Conservation (phyloP, 2,329 filamentous ascomycete species). For the Colletotrichum australisinense region DNA sequence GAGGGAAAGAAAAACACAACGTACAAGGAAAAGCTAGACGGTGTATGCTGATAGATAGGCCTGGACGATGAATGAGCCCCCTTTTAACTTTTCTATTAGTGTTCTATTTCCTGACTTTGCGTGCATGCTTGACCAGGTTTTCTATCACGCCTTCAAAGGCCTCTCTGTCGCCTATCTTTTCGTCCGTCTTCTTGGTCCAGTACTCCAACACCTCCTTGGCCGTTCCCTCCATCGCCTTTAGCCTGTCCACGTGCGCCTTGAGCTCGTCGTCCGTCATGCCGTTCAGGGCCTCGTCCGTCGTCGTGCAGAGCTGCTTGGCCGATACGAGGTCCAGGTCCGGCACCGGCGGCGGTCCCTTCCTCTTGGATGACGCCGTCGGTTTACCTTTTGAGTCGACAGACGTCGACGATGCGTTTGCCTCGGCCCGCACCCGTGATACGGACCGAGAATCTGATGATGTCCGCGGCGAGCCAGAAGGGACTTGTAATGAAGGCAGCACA, state of each 20-base stretch:
- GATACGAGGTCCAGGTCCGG: constrained; percentile 84
- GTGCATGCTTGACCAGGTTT: constrained; percentile 91
- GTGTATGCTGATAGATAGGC: constrained; percentile 35
- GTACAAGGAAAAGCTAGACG: constrained; percentile 18
- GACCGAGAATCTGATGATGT: constrained; percentile 66
- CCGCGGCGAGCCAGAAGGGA: constrained; percentile 62
- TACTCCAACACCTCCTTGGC: constrained; percentile 86
- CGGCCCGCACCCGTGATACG: constrained; percentile 56
- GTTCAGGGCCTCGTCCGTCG: constrained; percentile 83
- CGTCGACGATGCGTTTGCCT: constrained; percentile 65
- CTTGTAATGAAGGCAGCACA: constrained; percentile 82
- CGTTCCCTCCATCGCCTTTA: constrained; percentile 76
- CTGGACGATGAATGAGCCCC: constrained; percentile 27
- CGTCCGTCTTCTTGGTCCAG: constrained; percentile 88
- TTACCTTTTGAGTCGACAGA: constrained; percentile 71
- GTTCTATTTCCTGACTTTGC: constrained; percentile 81
- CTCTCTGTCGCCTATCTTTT: constrained; percentile 89
- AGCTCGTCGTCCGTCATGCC: constrained; percentile 86
- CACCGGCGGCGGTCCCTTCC: constrained; percentile 70
- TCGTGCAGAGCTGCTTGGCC: constrained; percentile 82
- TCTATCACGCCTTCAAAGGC: constrained; percentile 97
- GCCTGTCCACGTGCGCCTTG: constrained; percentile 73
- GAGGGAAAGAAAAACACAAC: constrained; percentile 9
- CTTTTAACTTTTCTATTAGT: constrained; percentile 15
- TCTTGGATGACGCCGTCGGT: constrained; percentile 56